These are phyloP conservation scores for Zelonia costaricensis DNA, from an alignment of 208 protist genomes.

Conservation along the genomic window DNA sequence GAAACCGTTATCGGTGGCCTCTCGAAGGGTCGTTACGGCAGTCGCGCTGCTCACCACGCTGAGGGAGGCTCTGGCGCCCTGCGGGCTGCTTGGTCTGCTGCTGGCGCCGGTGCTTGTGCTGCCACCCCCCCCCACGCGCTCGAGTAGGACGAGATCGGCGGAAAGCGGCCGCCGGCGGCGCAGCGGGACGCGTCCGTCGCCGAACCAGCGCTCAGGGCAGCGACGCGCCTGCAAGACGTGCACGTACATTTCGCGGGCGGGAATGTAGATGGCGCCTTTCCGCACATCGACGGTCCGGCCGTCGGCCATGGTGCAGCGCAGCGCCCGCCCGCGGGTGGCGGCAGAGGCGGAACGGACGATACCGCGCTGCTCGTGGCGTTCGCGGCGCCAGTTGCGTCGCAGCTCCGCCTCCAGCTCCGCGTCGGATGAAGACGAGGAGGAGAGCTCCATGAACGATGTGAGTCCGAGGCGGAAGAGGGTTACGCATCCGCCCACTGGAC, in stretches of 20 bases:
- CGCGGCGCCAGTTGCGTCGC: conserved; percentile 29
- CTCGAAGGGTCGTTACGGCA: conserved; percentile 35
- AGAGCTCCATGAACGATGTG: conserved; percentile 37
- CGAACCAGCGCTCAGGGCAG: conserved; percentile 58
- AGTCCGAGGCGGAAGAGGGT: too few relatives aligned
- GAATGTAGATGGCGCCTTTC: conserved; percentile 60
- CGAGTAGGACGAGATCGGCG: conserved; percentile 36
- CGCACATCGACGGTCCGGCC: conserved; percentile 34
- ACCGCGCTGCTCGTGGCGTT: conserved; percentile 25
- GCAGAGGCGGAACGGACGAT: conserved; percentile 31
- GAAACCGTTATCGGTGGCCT: conserved; percentile 55
- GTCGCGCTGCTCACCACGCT: too few relatives aligned
- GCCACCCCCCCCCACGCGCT: conserved; percentile 17
- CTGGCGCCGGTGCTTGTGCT: too few relatives aligned
- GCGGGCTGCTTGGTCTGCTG: conserved; percentile 2
- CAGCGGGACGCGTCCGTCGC: conserved; percentile 43
- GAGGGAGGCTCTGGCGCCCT: too few relatives aligned
- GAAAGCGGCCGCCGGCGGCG: conserved; percentile 31
- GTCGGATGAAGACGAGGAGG: conserved; percentile 65
- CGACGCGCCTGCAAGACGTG: conserved; percentile 47
- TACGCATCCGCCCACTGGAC: too few relatives aligned
- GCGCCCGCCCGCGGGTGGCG: neutral
- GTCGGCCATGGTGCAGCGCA: conserved; percentile 30
- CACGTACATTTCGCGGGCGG: conserved; percentile 51
- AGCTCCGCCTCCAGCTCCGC: conserved; percentile 59